Conservation (phyloP, 768 basidiomycete species). For the Lentinula boryana region DNA sequence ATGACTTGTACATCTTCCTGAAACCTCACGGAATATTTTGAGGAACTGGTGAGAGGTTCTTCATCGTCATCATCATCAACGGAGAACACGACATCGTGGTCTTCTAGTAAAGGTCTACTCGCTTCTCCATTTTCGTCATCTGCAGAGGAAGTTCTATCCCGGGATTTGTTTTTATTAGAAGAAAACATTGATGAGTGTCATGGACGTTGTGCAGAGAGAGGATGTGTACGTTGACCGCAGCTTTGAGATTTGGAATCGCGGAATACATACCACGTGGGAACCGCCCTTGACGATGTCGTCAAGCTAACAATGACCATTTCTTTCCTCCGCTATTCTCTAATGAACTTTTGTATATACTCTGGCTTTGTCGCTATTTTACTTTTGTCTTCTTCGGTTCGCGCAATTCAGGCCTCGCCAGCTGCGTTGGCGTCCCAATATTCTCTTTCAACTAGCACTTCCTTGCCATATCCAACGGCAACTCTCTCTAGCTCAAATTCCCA, state of each 20-base stretch:
- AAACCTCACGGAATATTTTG: conserved; percentile 49
- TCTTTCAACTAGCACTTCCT: conserved; percentile 52
- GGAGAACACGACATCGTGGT: conserved; percentile 42
- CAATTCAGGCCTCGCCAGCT: conserved; percentile 24
- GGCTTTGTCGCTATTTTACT: conserved; percentile 14
- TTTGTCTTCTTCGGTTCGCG: conserved; percentile 13
- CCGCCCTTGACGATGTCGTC: neutral
- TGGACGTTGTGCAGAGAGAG: neutral
- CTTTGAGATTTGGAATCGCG: neutral
- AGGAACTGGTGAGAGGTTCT: conserved; percentile 26
- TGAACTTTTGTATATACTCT: conserved; percentile 4
- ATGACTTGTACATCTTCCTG: conserved; percentile 66
- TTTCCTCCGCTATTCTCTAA: neutral
- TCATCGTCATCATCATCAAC: conserved; percentile 46
- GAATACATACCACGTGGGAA: neutral
- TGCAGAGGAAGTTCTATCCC: neutral
- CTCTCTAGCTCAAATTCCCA: conserved; percentile 44
- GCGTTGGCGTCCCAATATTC: conserved; percentile 44
- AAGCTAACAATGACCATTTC: no score
- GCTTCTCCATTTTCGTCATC: conserved; percentile 28
- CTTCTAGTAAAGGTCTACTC: conserved; percentile 52
- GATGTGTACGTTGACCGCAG: neutral
- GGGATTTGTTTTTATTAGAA: neutral
- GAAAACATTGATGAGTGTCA: conserved; percentile 3
- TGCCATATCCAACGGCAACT: conserved; percentile 64